These are phyloP conservation scores for Marasmius sp. DNA, from an alignment of 1,284 basidiomycete species.

Conservation along the genomic window DNA sequence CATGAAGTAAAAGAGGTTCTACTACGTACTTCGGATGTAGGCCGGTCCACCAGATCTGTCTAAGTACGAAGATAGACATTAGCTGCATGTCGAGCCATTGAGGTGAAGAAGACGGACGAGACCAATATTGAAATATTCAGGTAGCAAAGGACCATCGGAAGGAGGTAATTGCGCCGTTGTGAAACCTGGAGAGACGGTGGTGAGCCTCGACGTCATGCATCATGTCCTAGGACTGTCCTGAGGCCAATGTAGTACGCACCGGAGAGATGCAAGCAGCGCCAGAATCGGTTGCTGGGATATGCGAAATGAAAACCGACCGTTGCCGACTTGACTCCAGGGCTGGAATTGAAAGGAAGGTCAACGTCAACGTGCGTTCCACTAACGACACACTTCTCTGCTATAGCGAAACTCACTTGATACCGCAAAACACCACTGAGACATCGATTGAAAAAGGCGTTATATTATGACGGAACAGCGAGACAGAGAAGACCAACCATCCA, in stretches of 20 bases:
- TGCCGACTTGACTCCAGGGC: not conserved
- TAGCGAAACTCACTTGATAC: conserved; percentile 3
- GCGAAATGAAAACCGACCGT: not conserved
- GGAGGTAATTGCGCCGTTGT: not conserved
- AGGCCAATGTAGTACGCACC: not conserved
- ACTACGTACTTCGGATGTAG: not conserved
- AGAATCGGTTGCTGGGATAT: not conserved
- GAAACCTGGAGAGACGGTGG: not conserved
- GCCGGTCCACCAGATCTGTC: conserved; percentile 6
- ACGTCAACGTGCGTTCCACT: not conserved
- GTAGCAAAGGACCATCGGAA: not conserved
- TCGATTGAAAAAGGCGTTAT: not conserved
- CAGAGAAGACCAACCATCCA: conserved; percentile 2
- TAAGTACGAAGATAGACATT: not conserved
- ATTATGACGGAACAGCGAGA: too few relatives aligned
- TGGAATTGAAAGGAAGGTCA: not conserved
- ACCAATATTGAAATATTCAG: not conserved
- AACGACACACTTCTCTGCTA: too few relatives aligned
- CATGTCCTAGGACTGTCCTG: not conserved
- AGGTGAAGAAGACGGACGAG: not conserved
- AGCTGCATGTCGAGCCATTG: not conserved
- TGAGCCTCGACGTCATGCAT: not conserved
- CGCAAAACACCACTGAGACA: conserved; percentile 4
- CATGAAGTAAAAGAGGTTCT: not conserved
- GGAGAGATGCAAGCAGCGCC: not conserved